Base-by-base conservation (phyloP, 345 rosid genomes). In the Salix purpurea region DNA sequence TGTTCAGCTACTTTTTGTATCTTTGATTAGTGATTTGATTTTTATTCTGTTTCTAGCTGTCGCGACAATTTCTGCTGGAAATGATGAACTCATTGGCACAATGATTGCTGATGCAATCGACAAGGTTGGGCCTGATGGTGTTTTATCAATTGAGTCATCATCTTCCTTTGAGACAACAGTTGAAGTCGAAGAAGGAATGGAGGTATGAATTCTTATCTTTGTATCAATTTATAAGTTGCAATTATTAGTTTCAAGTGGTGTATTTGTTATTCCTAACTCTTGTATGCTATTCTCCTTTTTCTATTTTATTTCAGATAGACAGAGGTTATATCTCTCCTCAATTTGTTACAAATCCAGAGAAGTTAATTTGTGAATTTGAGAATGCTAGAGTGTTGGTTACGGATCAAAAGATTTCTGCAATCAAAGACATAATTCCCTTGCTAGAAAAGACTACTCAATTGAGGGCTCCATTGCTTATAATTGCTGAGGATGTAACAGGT, bases 121-220 rank as follows among this genome's bases (percentile, higher is more conserved):
- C 83, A 96, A 94, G 83, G 99, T 96, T 75, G 99, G 99, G 28
- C 97, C 99, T 77, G 99, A 94, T 85, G 99, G 98, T 84, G 99
- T 94, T 75, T 68, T 96, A 83, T 96, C 99, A 67, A 96, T 96
- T 77, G 98, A 96, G 80, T 96, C 98, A 46, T 96, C 99, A 19
- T 94, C 99, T 16, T 96, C 99, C 0, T 96, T 92, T 69, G 98
- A 96, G 88, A 96, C 99, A 9, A 90, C 97, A 0, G 97, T 96
- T 42, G 99, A 93, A 77, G 97, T 96, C 72, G 98, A 96, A 85
- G 99, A 96, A 84, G 99, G 98, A 83, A 93, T 88, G 97, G 98
- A 93, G 97, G 97, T 96, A 9, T 69, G 83, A 18, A 32, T 30
- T 30, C 44, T 9, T 46, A 18, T 24, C 52, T 44, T 1, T 26